Conservation (phyloP, 2,329 filamentous ascomycete genomes). For the Neofusicoccum kwambonambiense region DNA sequence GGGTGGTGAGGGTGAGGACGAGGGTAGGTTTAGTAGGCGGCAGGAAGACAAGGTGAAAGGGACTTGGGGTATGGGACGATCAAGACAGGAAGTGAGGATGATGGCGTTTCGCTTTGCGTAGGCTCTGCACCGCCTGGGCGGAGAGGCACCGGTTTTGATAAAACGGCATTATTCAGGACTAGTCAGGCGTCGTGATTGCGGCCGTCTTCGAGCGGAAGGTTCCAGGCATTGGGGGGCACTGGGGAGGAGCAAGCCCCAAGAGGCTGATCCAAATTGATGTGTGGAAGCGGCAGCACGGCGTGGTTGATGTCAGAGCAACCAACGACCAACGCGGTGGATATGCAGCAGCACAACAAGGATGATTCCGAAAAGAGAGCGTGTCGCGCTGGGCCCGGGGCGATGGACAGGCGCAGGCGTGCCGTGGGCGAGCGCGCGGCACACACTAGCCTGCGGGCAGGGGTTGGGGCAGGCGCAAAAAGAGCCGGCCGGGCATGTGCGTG, state of each 20-base stretch:
- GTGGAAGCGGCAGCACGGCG: slow-evolving; percentile 16
- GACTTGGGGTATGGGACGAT: slow-evolving; percentile 7
- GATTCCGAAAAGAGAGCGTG: slow-evolving; percentile 16
- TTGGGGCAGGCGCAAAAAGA: slow-evolving; percentile 14
- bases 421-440: slow-evolving; percentile 8
- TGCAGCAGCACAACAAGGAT: slow-evolving; percentile 17
- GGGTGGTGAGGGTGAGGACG: neutral
- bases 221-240: slow-evolving; percentile 30
- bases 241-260: slow-evolving; percentile 28
- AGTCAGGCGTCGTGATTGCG: slow-evolving; percentile 22
- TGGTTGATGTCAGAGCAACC: slow-evolving; percentile 21
- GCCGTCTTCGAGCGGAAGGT: slow-evolving; percentile 32
- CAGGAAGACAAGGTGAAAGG: slow-evolving; percentile 20
- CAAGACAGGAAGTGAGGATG: slow-evolving; percentile 19
- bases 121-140: slow-evolving; percentile 30
- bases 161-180: slow-evolving; percentile 38
- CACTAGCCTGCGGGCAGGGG: slow-evolving; percentile 12
- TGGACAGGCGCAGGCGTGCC: slow-evolving; percentile 15
- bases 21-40: slow-evolving; percentile 19
- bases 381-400: slow-evolving; percentile 8
- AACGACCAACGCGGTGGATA: slow-evolving; percentile 17
- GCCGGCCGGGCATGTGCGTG: slow-evolving; percentile 16
- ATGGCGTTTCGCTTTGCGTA: slow-evolving; percentile 22
- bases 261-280: slow-evolving; percentile 39
- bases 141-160: slow-evolving; percentile 35